Evolutionary conservation across 192 early-diverging fungal genomes (phyloP), one percentile per base, ranked within the genome.

Genomic region (Dimargaris xerosporica): DNA sequence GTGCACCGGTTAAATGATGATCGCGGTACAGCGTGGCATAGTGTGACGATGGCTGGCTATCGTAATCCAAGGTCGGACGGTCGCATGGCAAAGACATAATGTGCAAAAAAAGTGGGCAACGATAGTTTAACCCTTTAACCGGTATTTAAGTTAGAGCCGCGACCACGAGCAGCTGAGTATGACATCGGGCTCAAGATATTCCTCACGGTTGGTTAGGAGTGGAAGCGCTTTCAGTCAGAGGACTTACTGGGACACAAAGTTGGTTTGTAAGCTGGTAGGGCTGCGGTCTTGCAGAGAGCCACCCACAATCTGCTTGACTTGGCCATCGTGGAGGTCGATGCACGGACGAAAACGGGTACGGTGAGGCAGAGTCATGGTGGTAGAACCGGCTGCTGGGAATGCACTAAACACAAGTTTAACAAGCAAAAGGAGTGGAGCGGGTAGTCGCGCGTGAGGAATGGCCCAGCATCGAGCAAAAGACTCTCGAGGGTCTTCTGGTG

Each of bases 241-340:
- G 16, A 54, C 62, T 47, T 80, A 86, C 80, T 70, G 75, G 1
- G 94, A 90, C 0, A 96, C 91, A 82, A 94, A 97, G 81, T 99
- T 99, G 1, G 93, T 96, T 45, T 78, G 74, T 25, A 95, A 78
- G 26, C 62, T 64, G 5, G 73, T 76, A 29, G 72, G 76, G 42
- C 72, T 61, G 44, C 67, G 61, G 66, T 90, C 88, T 65, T 70
- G 78, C 21, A 99, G 78, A 51, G 94, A 88, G 45, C 89, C 93
- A 34, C 96, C 96, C 51, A 99, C 93, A 59, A 99, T 97, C 71
- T 99, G 96, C 75, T 99, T 99, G 63, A 99, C 96, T 71, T 91
- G 84, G 44, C 96, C 96, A 43, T 83, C 68, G 77, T 99, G 96
- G 52, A 99, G 77, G 77, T 99, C 96, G 66, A 99, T 97, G 76